Conservation (phyloP, 257 asterid genomes). For the Ehretia macrophylla region DNA sequence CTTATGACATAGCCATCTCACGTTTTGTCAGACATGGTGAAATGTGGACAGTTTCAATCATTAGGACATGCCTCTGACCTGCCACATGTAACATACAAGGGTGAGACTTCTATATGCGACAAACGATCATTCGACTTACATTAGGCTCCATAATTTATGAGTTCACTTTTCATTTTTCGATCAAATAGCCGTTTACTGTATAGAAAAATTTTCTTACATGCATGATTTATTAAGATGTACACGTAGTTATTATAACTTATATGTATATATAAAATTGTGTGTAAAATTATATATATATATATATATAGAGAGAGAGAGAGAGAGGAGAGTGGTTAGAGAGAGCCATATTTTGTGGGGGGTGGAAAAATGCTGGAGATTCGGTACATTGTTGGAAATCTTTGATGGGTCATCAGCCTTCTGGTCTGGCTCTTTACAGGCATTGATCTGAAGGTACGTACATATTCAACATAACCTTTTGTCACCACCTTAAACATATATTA, state of each 20-base stretch:
- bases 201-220: no score
- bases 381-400: slow-evolving; percentile 48
- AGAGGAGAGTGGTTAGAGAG: slow-evolving; percentile 31
- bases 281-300: no score
- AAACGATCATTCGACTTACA: no score
- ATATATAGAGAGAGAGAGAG: background rate
- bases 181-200: no score
- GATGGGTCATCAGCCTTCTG: slow-evolving; percentile 58
- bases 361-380: slow-evolving; percentile 49
- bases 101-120: no score
- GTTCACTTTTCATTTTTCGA: no score
- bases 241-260: no score
- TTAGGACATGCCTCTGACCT: background rate
- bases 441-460: slow-evolving; percentile 55
- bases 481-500: background rate
- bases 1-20: background rate
- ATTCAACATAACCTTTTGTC: background rate
- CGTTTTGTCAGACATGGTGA: background rate
- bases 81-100: background rate
- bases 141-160: no score
- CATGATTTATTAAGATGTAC: no score
- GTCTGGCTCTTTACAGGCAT: slow-evolving; percentile 47
- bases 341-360: slow-evolving; percentile 27
- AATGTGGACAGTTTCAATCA: background rate
- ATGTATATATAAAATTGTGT: no score